Percentiles rank a stretch among this genome's conserved stretches.
Evolutionary conservation across 1,139 yeast species (phyloP).

Genomic region (Lodderomyces elongisporus): DNA sequence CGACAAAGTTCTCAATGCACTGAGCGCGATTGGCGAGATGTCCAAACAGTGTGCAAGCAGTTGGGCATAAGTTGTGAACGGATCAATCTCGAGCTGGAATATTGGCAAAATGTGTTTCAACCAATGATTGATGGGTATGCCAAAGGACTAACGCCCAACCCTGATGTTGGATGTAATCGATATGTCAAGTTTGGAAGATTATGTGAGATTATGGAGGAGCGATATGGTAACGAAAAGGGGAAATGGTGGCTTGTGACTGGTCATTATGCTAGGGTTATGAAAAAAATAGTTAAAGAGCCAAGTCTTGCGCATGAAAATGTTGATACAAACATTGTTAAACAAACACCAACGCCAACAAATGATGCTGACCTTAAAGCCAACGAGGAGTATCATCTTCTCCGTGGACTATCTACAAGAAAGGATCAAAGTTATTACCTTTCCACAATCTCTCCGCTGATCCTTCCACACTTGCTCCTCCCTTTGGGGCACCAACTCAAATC

Average conservation of each 20-base stretch:
- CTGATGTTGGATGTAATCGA: conserved; percentile 85
- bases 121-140: conserved; percentile 80
- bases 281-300: too few relatives aligned
- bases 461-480: conserved; percentile 63
- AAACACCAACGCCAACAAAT: too few relatives aligned
- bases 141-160: conserved; percentile 84
- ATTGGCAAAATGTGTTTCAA: conserved; percentile 86
- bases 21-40: conserved; percentile 88
- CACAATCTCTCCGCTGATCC: conserved; percentile 46
- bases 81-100: conserved; percentile 82
- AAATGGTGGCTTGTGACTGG: conserved; percentile 92
- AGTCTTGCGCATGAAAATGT: too few relatives aligned
- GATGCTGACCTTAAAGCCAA: too few relatives aligned
- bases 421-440: conserved; percentile 92
- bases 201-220: conserved; percentile 45
- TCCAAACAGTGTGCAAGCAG: conserved; percentile 55
- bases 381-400: conserved; percentile 43
- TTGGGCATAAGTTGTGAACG: conserved; percentile 66
- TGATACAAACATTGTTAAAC: too few relatives aligned
- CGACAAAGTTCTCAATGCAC: conserved; percentile 63
- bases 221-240: conserved; percentile 16
- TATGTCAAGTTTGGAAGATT: conserved; percentile 83
- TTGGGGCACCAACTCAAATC: conserved; percentile 75
- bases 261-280: conserved; percentile 71
- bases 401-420: conserved; percentile 58